Evolutionary conservation across 257 asterid species (phyloP).

Genomic region (Nicotiana tomentosiformis): DNA sequence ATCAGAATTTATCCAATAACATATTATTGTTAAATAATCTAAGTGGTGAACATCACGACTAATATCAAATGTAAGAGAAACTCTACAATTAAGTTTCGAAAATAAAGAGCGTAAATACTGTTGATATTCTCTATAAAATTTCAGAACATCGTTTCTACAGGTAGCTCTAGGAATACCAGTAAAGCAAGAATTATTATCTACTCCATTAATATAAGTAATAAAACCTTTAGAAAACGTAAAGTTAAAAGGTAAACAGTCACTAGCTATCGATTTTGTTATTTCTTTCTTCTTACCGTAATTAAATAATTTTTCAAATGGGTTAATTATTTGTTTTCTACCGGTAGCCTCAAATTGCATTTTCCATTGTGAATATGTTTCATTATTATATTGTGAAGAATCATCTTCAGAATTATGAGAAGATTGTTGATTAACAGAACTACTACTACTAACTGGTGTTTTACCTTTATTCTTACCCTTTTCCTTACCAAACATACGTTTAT

Average conservation of each 20-base stretch:
- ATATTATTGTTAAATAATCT: background rate
- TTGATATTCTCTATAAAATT: background rate
- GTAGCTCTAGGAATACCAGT: background rate
- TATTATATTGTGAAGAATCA: background rate
- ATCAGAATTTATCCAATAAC: background rate
- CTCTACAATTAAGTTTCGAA: background rate
- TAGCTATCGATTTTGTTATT: background rate
- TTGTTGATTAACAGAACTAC: background rate
- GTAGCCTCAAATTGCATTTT: background rate
- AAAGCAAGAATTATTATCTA: background rate
- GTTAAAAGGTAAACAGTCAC: background rate
- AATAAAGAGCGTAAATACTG: background rate
- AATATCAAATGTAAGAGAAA: background rate
- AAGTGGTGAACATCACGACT: background rate
- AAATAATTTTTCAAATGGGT: background rate
- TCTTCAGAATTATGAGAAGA: background rate
- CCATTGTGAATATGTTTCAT: background rate
- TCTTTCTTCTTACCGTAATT: background rate
- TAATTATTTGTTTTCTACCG: too few relatives aligned
- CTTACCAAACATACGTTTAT: background rate
- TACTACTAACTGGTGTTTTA: too few relatives aligned
- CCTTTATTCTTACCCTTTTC: background rate
- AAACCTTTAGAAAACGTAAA: background rate
- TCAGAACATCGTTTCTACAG: background rate
- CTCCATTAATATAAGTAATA: background rate